Conservation (phyloP, 257 asterid species). For the Ligustrum vulgare region DNA sequence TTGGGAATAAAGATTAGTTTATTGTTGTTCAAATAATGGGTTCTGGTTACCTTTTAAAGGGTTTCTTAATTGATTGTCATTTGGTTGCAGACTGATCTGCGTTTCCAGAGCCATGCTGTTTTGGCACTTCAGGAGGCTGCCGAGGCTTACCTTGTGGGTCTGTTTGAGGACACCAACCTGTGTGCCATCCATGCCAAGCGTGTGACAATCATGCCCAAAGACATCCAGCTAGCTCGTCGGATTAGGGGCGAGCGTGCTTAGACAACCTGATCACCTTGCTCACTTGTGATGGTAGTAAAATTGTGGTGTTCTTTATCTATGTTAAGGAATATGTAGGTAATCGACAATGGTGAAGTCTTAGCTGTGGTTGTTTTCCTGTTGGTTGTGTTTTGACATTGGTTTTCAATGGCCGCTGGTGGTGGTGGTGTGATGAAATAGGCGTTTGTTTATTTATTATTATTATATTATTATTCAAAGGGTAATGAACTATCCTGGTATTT, state of each 20-base stretch:
- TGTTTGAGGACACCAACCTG: constrained; percentile 60
- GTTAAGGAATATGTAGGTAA: constrained; percentile 14
- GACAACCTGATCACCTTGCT: not conserved
- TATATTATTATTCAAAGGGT: not conserved
- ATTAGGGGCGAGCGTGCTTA: constrained; percentile 63
- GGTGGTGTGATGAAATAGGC: not conserved
- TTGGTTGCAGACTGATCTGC: constrained; percentile 54
- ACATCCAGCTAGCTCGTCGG: constrained; percentile 59
- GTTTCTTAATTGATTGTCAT: not conserved
- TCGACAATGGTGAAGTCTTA: constrained; percentile 8
- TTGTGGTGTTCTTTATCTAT: constrained; percentile 18
- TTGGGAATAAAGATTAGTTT: not conserved
- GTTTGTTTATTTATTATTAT: not conserved
- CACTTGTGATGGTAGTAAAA: not conserved
- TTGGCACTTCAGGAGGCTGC: constrained; percentile 70
- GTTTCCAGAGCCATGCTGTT: constrained; percentile 63
- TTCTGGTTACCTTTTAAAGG: not conserved
- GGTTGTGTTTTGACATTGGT: constrained; percentile 15
- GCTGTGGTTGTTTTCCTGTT: constrained; percentile 12
- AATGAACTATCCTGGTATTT: not conserved
- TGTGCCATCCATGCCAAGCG: constrained; percentile 68
- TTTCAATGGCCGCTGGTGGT: not conserved
- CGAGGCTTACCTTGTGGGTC: constrained; percentile 60
- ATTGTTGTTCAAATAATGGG: not conserved
- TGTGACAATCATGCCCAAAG: constrained; percentile 58